Percentiles rank a stretch among this genome's conserved stretches.
Conservation (phyloP, 306 rosid species). For the Lathyrus aphaca region DNA sequence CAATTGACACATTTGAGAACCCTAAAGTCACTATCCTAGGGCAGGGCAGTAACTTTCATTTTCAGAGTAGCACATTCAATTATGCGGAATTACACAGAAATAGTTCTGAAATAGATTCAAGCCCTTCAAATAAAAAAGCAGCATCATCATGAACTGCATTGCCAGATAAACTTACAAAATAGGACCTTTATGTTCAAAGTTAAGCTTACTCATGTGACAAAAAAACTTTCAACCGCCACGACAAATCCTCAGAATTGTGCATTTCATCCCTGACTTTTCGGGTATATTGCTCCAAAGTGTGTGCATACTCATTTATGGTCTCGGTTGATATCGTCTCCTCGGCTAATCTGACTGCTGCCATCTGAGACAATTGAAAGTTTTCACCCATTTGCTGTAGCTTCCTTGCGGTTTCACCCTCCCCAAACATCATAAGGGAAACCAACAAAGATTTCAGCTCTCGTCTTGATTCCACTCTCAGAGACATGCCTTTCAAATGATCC, state of each 20-base stretch:
- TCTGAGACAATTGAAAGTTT: conserved; percentile 78
- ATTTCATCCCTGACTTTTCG: conserved; percentile 55
- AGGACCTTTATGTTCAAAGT: conserved; percentile 4
- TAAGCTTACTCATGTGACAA: conserved; percentile 30
- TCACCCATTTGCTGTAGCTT: conserved; percentile 83
- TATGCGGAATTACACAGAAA: conserved; percentile 1
- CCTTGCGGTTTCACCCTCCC: conserved; percentile 77
- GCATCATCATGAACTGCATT: conserved; percentile 11
- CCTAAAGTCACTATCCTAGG: not conserved
- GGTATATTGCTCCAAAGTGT: conserved; percentile 74
- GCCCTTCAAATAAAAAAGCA: conserved; percentile 18
- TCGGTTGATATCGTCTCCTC: conserved; percentile 72
- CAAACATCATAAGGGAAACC: conserved; percentile 75
- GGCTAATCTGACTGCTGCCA: conserved; percentile 80
- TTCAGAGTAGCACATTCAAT: conserved; percentile 9
- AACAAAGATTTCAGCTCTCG: conserved; percentile 77
- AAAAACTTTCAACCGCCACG: conserved; percentile 73
- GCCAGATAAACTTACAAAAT: not conserved
- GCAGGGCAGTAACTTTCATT: not conserved
- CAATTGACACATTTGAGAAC: not conserved
- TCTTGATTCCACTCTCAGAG: conserved; percentile 62
- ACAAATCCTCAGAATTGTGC: conserved; percentile 69
- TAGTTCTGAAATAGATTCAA: conserved; percentile 29
- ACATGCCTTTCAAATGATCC: conserved; percentile 91
- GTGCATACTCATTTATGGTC: conserved; percentile 64